These are phyloP conservation scores for Leishmania major DNA, from an alignment of 208 protist genomes.

Conservation along the genomic window DNA sequence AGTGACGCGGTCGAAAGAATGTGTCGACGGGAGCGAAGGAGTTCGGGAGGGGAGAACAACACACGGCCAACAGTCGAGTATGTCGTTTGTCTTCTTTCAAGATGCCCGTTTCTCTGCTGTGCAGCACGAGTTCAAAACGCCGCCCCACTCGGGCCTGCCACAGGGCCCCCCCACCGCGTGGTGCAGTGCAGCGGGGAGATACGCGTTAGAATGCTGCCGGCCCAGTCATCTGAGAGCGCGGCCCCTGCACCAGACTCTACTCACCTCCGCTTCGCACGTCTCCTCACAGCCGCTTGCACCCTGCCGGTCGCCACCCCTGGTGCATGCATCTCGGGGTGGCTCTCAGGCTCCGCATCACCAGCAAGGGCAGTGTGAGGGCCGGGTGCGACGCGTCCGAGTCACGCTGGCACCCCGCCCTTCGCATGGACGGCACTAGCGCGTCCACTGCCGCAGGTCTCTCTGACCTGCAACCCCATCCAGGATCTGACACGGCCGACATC, in stretches of 20 bases:
- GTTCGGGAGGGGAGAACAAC: neutral
- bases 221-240: neutral
- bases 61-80: neutral
- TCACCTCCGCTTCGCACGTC: neutral
- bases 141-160: no score
- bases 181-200: neutral
- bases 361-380: neutral
- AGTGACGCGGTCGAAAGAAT: neutral
- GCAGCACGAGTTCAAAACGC: no score
- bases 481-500: neutral
- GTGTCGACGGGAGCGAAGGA: neutral
- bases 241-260: neutral
- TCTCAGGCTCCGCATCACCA: neutral
- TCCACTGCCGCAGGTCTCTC: neutral
- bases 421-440: neutral
- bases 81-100: neutral
- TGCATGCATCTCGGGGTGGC: neutral
- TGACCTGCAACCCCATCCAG: neutral
- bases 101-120: neutral
- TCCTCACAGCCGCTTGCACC: neutral
- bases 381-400: neutral
- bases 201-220: neutral
- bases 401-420: neutral
- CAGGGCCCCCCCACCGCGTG: no score
- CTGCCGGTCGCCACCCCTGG: neutral